Evolutionary conservation across 2,329 filamentous ascomycete genomes (phyloP).

Genomic region (Calonectria fujianensis): DNA sequence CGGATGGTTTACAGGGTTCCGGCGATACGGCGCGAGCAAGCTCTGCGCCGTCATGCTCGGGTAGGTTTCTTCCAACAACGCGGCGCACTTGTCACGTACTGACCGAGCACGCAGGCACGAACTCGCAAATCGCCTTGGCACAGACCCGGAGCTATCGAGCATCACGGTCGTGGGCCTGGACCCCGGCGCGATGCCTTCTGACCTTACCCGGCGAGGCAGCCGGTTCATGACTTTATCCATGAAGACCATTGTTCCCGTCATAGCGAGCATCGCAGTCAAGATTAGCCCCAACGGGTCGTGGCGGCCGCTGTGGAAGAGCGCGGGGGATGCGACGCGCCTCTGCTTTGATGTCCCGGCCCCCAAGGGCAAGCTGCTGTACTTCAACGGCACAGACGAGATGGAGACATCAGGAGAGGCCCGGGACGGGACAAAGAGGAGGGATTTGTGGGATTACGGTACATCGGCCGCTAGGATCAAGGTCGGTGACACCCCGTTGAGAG

Average conservation of each 20-base stretch:
- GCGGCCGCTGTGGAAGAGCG: slow-evolving; percentile 58
- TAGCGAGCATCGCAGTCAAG: slow-evolving; percentile 49
- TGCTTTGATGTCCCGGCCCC: slow-evolving; percentile 56
- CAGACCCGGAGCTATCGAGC: slow-evolving; percentile 58
- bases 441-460: slow-evolving; percentile 58
- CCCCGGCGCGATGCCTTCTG: slow-evolving; percentile 61
- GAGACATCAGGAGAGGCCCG: slow-evolving; percentile 56
- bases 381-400: slow-evolving; percentile 58
- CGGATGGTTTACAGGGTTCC: slow-evolving; percentile 55
- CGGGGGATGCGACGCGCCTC: slow-evolving; percentile 57
- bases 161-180: slow-evolving; percentile 62
- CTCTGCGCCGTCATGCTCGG: slow-evolving; percentile 62
- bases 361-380: slow-evolving; percentile 57
- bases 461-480: slow-evolving; percentile 51
- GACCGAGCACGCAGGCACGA: slow-evolving; percentile 55
- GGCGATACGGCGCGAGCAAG: slow-evolving; percentile 64
- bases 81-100: slow-evolving; percentile 24
- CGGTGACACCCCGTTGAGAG: slow-evolving; percentile 53
- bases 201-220: slow-evolving; percentile 54
- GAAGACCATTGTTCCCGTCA: slow-evolving; percentile 52
- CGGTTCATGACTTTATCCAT: slow-evolving; percentile 52
- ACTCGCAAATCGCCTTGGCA: slow-evolving; percentile 58
- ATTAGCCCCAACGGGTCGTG: slow-evolving; percentile 57
- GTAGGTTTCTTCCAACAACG: slow-evolving; percentile 43
- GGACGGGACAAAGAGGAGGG: slow-evolving; percentile 55